phyloP scores from a whole-genome alignment of 805 yeast species.

The Saccharomycopsis babjevae region DNA sequence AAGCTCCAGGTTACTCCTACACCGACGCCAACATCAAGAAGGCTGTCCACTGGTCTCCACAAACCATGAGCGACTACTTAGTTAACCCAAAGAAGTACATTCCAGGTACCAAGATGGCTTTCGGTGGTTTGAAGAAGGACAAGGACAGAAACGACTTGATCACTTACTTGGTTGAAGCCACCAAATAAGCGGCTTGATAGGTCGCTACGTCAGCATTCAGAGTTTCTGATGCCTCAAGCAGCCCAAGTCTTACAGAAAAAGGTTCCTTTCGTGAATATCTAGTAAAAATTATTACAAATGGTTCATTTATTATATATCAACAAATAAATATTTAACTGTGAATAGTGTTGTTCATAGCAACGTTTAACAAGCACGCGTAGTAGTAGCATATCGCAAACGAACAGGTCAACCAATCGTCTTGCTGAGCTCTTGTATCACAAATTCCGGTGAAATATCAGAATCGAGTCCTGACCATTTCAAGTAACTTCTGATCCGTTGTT shows the following conservation, averaged over 20 bases:
- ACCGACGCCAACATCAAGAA: constrained; percentile 97
- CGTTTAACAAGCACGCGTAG: background rate
- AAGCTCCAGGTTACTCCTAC: constrained; percentile 87
- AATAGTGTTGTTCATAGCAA: background rate
- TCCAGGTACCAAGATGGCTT: constrained; percentile 99
- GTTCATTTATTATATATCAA: background rate
- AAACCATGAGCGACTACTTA: constrained; percentile 88
- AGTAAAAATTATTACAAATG: background rate
- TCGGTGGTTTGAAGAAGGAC: constrained; percentile 98
- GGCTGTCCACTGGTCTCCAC: constrained; percentile 81
- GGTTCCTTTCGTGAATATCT: background rate
- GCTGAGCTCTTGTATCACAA: background rate
- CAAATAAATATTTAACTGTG: background rate
- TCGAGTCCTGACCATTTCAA: constrained; percentile 14
- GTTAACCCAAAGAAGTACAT: constrained; percentile 99
- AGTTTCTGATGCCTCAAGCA: too few relatives aligned
- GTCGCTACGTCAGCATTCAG: too few relatives aligned
- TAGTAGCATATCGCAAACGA: too few relatives aligned
- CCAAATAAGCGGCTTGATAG: constrained; percentile 30
- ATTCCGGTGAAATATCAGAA: background rate
- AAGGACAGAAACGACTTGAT: constrained; percentile 97
- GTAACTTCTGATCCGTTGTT: constrained; percentile 37
- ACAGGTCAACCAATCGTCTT: background rate
- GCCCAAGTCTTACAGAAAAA: too few relatives aligned
- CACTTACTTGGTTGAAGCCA: constrained; percentile 61